Conservation (phyloP, 2,329 filamentous ascomycete species). For the Fusarium concolor region DNA sequence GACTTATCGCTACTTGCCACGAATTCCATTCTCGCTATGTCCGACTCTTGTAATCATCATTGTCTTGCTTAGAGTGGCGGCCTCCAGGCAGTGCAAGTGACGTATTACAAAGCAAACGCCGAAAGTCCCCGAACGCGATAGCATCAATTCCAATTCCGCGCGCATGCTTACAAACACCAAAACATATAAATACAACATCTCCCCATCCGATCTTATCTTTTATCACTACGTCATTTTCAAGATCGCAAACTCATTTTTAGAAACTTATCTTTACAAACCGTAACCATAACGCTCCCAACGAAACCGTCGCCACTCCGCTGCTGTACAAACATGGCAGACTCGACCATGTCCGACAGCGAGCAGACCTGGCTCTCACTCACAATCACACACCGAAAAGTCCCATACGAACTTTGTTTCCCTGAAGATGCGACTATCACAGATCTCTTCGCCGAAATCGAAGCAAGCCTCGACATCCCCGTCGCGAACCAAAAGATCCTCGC, state of each 20-base stretch:
- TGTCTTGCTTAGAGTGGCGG: constrained; percentile 3
- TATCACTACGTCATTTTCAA: background rate
- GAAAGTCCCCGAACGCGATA: constrained; percentile 45
- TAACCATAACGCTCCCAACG: constrained; percentile 13
- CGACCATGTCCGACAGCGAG: constrained; percentile 34
- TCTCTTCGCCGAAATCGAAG: constrained; percentile 69
- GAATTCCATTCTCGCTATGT: background rate
- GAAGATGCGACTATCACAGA: constrained; percentile 64
- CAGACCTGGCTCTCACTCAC: constrained; percentile 55
- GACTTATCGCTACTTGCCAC: constrained; percentile 18
- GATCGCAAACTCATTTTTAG: background rate
- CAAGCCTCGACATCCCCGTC: constrained; percentile 67
- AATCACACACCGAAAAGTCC: constrained; percentile 60
- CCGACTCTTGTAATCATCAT: constrained; percentile 5
- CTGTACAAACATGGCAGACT: constrained; percentile 35
- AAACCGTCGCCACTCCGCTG: constrained; percentile 27
- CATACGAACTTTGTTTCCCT: constrained; percentile 58
- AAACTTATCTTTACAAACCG: background rate
- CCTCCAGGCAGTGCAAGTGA: constrained; percentile 45
- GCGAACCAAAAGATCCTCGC: constrained; percentile 77
- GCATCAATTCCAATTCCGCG: constrained; percentile 5
- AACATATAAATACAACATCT: constrained; percentile 1
- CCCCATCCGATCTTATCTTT: constrained; percentile 9
- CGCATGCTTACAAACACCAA: background rate
- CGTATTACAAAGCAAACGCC: constrained; percentile 58